phyloP scores from a whole-genome alignment of 179 eudicot genomes.

The Sideroxylon spinosum region DNA sequence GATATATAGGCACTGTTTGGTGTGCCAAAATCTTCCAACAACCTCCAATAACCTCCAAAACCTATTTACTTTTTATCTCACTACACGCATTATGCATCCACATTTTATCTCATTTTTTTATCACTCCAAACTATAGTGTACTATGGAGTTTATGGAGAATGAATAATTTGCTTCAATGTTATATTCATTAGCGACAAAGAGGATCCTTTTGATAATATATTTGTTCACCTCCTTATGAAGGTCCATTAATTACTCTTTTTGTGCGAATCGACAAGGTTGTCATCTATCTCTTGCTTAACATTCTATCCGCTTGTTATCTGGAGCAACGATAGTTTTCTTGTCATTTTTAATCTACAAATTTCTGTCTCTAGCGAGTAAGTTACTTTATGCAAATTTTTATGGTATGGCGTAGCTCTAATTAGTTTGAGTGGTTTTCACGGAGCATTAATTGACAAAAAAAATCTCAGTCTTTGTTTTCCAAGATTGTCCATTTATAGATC shows the following conservation, averaged over 20 bases:
- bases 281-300: not conserved
- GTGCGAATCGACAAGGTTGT: not conserved
- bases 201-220: not conserved
- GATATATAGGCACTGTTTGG: too few species aligned
- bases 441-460: not conserved
- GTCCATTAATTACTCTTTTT: not conserved
- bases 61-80: too few species aligned
- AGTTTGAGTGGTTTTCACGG: not conserved
- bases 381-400: not conserved
- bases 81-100: too few species aligned
- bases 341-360: not conserved
- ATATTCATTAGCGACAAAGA: not conserved
- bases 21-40: too few species aligned
- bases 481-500: conserved; percentile 1
- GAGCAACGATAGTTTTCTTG: not conserved
- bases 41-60: too few species aligned
- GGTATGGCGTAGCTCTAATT: not conserved
- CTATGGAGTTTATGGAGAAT: conserved; percentile 5
- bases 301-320: not conserved
- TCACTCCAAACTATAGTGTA: too few species aligned
- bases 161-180: not conserved
- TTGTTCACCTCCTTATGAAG: not conserved
- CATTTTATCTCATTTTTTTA: too few species aligned
- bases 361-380: not conserved
- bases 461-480: not conserved